Percentiles rank a stretch among this genome's conserved stretches.
Evolutionary conservation across 352 stramenopile species (phyloP).

Genomic region (Pythium sukuiense): DNA sequence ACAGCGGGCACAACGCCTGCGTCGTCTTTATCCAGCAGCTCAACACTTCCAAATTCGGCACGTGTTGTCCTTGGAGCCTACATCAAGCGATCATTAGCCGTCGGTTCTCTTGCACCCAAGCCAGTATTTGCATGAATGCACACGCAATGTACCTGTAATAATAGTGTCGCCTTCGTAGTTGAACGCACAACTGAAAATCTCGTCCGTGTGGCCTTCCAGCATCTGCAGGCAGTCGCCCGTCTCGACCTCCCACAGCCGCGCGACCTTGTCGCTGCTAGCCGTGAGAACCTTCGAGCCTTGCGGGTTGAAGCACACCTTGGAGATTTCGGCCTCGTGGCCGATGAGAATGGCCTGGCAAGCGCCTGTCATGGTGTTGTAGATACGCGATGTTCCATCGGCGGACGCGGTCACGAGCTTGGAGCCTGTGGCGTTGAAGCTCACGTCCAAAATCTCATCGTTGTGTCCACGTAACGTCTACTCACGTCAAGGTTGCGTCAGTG

Average conservation of each 20-base stretch:
- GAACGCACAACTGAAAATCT: constrained; percentile 97
- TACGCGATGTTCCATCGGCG: constrained; percentile 91
- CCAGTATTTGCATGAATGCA: neutral
- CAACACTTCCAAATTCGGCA: constrained; percentile 85
- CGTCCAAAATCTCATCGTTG: constrained; percentile 96
- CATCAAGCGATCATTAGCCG: neutral
- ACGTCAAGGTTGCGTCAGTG: too few species aligned
- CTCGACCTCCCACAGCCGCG: constrained; percentile 93
- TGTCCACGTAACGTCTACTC: constrained; percentile 89
- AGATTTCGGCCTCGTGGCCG: constrained; percentile 95
- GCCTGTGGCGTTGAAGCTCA: constrained; percentile 93
- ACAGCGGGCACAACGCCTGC: neutral
- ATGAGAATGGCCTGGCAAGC: constrained; percentile 94
- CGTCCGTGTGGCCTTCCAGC: constrained; percentile 96
- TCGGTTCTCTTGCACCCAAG: neutral
- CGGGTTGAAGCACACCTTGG: constrained; percentile 94
- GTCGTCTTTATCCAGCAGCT: neutral
- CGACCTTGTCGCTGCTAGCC: constrained; percentile 93
- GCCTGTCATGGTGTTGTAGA: constrained; percentile 97
- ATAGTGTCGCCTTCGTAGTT: constrained; percentile 97
- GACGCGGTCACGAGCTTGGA: constrained; percentile 94
- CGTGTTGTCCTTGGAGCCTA: constrained; percentile 85
- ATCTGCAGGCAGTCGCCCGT: constrained; percentile 94
- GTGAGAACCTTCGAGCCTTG: constrained; percentile 95
- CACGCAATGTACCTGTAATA: constrained; percentile 84